These are phyloP conservation scores for Vigna radiata DNA, from an alignment of 306 rosid species.

Conservation along the genomic window DNA sequence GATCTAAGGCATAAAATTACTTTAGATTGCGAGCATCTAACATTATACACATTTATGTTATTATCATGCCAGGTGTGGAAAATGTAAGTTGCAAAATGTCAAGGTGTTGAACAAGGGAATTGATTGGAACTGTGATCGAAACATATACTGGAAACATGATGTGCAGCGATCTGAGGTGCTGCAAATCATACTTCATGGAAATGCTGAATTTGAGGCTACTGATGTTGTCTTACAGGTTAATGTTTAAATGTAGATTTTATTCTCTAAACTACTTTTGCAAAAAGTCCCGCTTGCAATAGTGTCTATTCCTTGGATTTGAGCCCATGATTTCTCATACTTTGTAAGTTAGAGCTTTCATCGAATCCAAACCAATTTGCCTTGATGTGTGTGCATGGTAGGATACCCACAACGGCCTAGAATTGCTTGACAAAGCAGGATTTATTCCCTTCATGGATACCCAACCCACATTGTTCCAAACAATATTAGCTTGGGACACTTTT, in stretches of 20 bases:
- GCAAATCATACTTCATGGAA: slow-evolving; percentile 81
- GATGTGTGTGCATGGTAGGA: slow-evolving; percentile 38
- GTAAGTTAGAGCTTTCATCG: not conserved
- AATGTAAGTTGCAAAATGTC: slow-evolving; percentile 88
- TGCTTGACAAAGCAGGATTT: not conserved
- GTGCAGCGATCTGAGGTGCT: slow-evolving; percentile 73
- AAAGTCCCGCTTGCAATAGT: not conserved
- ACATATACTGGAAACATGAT: slow-evolving; percentile 83
- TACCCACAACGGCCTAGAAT: slow-evolving; percentile 11
- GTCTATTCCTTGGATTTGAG: slow-evolving; percentile 5
- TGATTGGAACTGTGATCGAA: slow-evolving; percentile 71
- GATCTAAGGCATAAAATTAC: not conserved
- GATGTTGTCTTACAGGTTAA: slow-evolving; percentile 80
- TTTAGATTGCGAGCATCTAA: slow-evolving; percentile 32
- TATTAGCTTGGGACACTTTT: slow-evolving; percentile 8
- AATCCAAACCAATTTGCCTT: slow-evolving; percentile 25
- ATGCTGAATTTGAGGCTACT: slow-evolving; percentile 93
- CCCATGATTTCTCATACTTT: slow-evolving; percentile 10
- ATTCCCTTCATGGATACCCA: not conserved
- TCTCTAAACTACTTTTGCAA: slow-evolving; percentile 6
- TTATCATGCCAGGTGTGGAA: slow-evolving; percentile 79
- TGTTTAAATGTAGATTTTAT: slow-evolving; percentile 25
- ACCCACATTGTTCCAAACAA: slow-evolving; percentile 4
- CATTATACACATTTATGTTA: slow-evolving; percentile 39
- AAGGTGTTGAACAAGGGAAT: slow-evolving; percentile 82